These are phyloP conservation scores for Phellinidium pouzarii DNA, from an alignment of 1,284 basidiomycete species.

Conservation along the genomic window DNA sequence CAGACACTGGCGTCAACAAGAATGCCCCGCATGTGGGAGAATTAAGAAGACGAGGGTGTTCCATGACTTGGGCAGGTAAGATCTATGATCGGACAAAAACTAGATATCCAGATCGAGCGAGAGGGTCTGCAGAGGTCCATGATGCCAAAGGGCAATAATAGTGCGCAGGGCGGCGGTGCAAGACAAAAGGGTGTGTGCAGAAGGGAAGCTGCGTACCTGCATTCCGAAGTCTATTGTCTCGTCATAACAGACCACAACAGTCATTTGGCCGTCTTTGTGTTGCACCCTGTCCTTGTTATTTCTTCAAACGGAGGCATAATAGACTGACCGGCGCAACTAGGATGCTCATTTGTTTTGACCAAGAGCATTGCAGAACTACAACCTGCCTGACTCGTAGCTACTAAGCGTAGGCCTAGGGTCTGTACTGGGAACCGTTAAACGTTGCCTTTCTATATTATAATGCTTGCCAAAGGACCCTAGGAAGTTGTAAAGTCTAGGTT, in stretches of 20 bases:
- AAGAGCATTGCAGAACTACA: slow-evolving; percentile 9
- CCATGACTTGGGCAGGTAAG: background rate
- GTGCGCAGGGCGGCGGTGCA: slow-evolving; percentile 10
- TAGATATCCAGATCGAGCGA: slow-evolving; percentile 6
- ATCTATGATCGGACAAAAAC: slow-evolving; percentile 16
- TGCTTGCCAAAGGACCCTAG: too few species aligned
- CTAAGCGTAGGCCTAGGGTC: background rate
- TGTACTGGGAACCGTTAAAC: background rate
- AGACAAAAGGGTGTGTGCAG: slow-evolving; percentile 9
- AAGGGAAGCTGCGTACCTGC: slow-evolving; percentile 13
- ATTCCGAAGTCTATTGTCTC: slow-evolving; percentile 16
- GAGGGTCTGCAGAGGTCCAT: slow-evolving; percentile 5
- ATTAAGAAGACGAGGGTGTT: background rate
- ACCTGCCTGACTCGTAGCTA: background rate
- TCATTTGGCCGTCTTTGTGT: slow-evolving; percentile 11
- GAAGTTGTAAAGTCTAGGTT: too few species aligned
- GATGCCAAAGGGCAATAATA: slow-evolving; percentile 11
- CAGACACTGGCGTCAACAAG: background rate
- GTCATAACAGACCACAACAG: slow-evolving; percentile 2
- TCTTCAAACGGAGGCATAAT: slow-evolving; percentile 7
- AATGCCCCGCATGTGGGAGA: background rate
- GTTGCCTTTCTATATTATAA: too few species aligned
- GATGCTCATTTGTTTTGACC: slow-evolving; percentile 12
- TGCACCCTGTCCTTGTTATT: slow-evolving; percentile 6
- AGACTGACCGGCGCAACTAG: background rate